Evolutionary conservation across 2,329 filamentous ascomycete species (phyloP).

Genomic region (Xylaria hypoxylon): DNA sequence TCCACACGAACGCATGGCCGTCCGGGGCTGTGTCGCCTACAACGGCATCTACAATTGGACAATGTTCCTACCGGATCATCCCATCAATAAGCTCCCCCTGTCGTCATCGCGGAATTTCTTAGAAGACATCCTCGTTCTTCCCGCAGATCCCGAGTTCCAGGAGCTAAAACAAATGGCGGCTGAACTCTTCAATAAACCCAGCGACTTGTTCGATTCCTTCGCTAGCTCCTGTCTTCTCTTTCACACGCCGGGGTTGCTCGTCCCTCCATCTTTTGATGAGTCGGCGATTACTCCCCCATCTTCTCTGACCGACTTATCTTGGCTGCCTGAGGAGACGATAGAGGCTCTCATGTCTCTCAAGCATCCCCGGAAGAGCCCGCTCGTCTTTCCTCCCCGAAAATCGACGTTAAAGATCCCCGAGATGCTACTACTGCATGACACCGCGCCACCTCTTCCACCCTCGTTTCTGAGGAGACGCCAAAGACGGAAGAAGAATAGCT

Average conservation of each 20-base stretch:
- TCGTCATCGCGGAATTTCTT: slow-evolving; percentile 34
- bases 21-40: slow-evolving; percentile 66
- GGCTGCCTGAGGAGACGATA: slow-evolving; percentile 15
- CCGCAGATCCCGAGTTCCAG: slow-evolving; percentile 52
- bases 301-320: slow-evolving; percentile 42
- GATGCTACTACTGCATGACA: slow-evolving; percentile 61
- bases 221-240: slow-evolving; percentile 70
- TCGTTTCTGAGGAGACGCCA: slow-evolving; percentile 38
- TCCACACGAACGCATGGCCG: slow-evolving; percentile 56
- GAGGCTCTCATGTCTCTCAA: slow-evolving; percentile 16
- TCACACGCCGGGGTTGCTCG: slow-evolving; percentile 61
- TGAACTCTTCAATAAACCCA: slow-evolving; percentile 61
- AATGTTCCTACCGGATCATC: slow-evolving; percentile 66
- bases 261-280: slow-evolving; percentile 59
- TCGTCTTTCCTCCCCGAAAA: slow-evolving; percentile 61
- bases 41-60: slow-evolving; percentile 76
- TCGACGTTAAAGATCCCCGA: slow-evolving; percentile 64
- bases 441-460: slow-evolving; percentile 41
- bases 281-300: slow-evolving; percentile 47
- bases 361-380: slow-evolving; percentile 48
- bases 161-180: slow-evolving; percentile 53
- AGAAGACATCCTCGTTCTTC: slow-evolving; percentile 41
- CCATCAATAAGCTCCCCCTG: slow-evolving; percentile 53
- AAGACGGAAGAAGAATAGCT: slow-evolving; percentile 38
- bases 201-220: slow-evolving; percentile 69